A percentile compares a stretch with the other conserved stretches of the same genome.
These are phyloP conservation scores for Leishmania tropica DNA, from an alignment of 208 protist species.

Conservation along the genomic window DNA sequence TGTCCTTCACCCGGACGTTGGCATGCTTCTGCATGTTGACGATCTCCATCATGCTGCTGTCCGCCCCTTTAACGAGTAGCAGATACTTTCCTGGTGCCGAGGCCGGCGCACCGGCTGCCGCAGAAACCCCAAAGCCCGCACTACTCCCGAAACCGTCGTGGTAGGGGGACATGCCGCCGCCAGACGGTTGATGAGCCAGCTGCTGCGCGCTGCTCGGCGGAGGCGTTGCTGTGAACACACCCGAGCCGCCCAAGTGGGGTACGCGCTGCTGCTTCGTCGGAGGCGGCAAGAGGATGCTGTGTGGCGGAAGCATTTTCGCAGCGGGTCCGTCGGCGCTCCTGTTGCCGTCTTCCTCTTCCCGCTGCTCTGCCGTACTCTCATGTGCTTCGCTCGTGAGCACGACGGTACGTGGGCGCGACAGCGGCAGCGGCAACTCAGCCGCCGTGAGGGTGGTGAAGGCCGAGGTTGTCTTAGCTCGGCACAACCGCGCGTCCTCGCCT, in stretches of 20 bases:
- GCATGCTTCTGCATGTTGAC: conserved; percentile 49
- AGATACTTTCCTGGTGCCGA: conserved; percentile 34
- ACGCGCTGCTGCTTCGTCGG: not conserved
- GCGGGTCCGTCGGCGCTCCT: not conserved
- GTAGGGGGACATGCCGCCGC: not conserved
- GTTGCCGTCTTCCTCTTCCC: not conserved
- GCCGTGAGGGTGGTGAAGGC: not conserved
- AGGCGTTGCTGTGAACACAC: not conserved
- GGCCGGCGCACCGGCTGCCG: not conserved
- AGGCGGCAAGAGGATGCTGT: not conserved
- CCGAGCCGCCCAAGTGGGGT: not conserved
- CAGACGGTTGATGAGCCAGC: not conserved
- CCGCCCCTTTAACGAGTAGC: conserved; percentile 86
- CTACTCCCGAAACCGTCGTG: not conserved
- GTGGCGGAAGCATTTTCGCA: not conserved
- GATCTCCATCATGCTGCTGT: conserved; percentile 83
- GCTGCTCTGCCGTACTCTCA: not conserved
- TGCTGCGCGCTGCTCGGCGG: not conserved
- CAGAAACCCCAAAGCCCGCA: not conserved
- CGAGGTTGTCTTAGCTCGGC: not conserved
- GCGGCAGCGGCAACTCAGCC: not conserved
- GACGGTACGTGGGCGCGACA: not conserved
- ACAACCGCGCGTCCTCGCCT: not conserved
- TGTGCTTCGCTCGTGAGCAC: not conserved
- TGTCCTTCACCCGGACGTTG: conserved; percentile 33